Percentiles rank a stretch among this genome's conserved stretches.
Evolutionary conservation across 192 early-diverging fungal species (phyloP).

Genomic region (Coemansia sp.): DNA sequence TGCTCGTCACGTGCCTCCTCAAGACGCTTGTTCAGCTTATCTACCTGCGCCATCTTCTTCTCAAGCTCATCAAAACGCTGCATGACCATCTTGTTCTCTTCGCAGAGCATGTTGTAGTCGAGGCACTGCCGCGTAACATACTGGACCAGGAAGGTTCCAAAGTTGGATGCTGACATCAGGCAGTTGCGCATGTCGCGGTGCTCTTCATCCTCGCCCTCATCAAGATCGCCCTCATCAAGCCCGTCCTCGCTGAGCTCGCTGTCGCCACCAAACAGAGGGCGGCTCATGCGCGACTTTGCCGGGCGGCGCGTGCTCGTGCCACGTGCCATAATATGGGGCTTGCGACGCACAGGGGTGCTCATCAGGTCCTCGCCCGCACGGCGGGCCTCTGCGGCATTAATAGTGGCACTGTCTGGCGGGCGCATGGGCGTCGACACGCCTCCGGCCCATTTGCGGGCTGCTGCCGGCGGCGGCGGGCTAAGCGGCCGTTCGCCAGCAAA

Average conservation of each 20-base stretch:
- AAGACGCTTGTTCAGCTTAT: constrained; percentile 30
- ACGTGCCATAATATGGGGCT: constrained; percentile 26
- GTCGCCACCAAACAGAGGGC: constrained; percentile 31
- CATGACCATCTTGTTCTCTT: constrained; percentile 26
- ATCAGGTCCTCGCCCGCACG: constrained; percentile 48
- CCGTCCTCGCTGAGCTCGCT: constrained; percentile 44
- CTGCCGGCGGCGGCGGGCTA: constrained; percentile 34
- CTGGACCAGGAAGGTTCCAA: constrained; percentile 53
- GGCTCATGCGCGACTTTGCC: constrained; percentile 24
- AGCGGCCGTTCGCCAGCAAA: constrained; percentile 51
- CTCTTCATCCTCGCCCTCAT: constrained; percentile 34
- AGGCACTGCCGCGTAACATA: constrained; percentile 50
- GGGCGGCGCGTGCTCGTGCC: constrained; percentile 42
- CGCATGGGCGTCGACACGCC: constrained; percentile 33
- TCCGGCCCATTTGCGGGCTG: constrained; percentile 26
- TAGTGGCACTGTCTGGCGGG: constrained; percentile 15
- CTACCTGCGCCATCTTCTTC: constrained; percentile 15
- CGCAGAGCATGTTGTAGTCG: constrained; percentile 36
- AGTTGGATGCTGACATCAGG: constrained; percentile 38
- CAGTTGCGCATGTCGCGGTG: constrained; percentile 44
- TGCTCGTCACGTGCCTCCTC: constrained; percentile 46
- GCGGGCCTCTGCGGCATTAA: constrained; percentile 39
- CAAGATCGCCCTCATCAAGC: constrained; percentile 19
- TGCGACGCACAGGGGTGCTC: constrained; percentile 46
- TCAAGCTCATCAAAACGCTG: constrained; percentile 36